Base-by-base conservation (phyloP, 208 protist species). In the Acanthamoeba culbertsoni region DNA sequence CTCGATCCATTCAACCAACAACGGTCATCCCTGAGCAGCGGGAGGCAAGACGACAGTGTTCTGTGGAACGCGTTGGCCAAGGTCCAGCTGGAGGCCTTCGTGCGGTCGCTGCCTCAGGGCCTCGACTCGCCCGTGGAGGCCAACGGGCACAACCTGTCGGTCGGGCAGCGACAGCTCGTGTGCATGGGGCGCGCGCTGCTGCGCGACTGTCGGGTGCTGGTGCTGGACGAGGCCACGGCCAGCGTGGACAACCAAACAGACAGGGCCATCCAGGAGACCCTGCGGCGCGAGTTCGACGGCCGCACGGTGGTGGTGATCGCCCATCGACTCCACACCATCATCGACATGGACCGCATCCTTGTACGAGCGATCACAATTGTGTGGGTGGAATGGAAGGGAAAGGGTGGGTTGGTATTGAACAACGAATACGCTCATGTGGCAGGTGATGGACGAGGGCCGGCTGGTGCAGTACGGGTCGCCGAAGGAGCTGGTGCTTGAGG, bases 181-280 rank as follows among this genome's bases (percentile, higher is more conserved):
- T 96, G 95, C 62, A 86, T 97, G 53, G 95, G 53, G 31, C 48
- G 95, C 37, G 95, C 95, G 4, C 31, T 96, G 14, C 57, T 96
- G 0, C 94, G 82, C 8, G 65, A 94, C 53, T 48, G 94, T 4
- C 92, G 48, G 7, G 43, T 94, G 23, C 46, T 94, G 4, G 46
- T 98, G 23, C 23, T 98, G 37, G 97, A 98, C 91, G 97, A 98
- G 94, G 96, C 97, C 16, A 98, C 97, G 4, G 93, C 97, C 2
- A 55, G 46, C 28, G 92, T 94, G 71, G 92, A 90, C 79, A 45
- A 51, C 37, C n/a, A 79, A 63, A 97, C 95, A 26, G 97, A 98
- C 86, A 48, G n/a, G 18, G 18, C 97, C 14, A 96, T 98, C 45
- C 97, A 98, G 95, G 31, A 97, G n/a, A 97, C 88, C 0, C 94